Conservation (phyloP, 805 yeast genomes). For the Hanseniaspora taiwanica region DNA sequence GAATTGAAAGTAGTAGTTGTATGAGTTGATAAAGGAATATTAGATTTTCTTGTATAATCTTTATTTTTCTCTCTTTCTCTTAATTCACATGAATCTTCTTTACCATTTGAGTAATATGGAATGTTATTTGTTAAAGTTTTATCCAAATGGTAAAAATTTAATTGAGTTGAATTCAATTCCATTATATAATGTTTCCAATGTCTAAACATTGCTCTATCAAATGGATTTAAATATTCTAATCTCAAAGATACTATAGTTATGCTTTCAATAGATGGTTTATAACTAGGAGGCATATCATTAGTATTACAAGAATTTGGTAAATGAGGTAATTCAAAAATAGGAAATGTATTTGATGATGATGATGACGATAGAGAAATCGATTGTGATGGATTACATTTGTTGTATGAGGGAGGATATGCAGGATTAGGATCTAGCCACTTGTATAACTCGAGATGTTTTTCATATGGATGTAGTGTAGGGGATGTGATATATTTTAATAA, state of each 20-base stretch:
- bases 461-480: constrained; percentile 2
- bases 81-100: constrained; percentile 15
- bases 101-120: constrained; percentile 19
- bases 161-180: constrained; percentile 77
- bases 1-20: background rate
- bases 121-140: constrained; percentile 19
- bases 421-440: constrained; percentile 28
- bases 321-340: constrained; percentile 22
- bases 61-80: constrained; percentile 4
- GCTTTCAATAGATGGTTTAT: constrained; percentile 52
- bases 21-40: background rate
- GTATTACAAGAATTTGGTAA: constrained; percentile 26
- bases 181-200: constrained; percentile 59
- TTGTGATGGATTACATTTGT: constrained; percentile 13
- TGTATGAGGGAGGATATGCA: constrained; percentile 21
- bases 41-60: background rate
- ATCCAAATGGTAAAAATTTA: constrained; percentile 48
- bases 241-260: constrained; percentile 49
- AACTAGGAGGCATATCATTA: constrained; percentile 37
- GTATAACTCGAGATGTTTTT: constrained; percentile 12
- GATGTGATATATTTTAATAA: too few species aligned
- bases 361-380: constrained; percentile 5
- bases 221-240: constrained; percentile 66
- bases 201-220: constrained; percentile 50
- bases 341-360: too few species aligned